Conservation (phyloP, 2,329 filamentous ascomycete species). For the Decorospora gaudefroyi region DNA sequence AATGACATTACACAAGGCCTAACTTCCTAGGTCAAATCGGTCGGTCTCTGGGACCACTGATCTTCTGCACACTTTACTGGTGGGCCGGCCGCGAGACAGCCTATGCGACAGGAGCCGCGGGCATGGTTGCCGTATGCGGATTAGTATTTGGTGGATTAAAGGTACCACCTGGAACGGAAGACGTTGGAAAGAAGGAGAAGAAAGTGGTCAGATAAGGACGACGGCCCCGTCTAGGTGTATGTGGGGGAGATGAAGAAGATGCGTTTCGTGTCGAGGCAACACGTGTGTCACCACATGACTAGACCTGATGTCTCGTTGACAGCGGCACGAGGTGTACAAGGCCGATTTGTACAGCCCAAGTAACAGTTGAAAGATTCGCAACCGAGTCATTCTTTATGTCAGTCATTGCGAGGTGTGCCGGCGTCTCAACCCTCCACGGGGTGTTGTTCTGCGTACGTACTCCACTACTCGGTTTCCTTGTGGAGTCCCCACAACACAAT, state of each 20-base stretch:
- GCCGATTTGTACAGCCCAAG: too few species aligned
- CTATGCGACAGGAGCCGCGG: constrained; percentile 77
- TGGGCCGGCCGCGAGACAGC: constrained; percentile 91
- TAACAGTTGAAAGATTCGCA: too few species aligned
- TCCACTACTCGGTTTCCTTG: too few species aligned
- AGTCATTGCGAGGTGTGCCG: background rate
- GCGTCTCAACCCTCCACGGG: too few species aligned
- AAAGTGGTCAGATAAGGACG: constrained; percentile 9
- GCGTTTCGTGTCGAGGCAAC: background rate
- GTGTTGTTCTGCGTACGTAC: too few species aligned
- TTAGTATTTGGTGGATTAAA: constrained; percentile 74
- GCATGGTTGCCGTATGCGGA: constrained; percentile 74
- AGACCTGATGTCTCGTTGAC: too few species aligned
- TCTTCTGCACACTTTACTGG: constrained; percentile 97
- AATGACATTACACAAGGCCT: too few species aligned
- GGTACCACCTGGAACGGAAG: constrained; percentile 58
- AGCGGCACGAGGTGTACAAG: too few species aligned
- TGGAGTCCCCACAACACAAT: too few species aligned
- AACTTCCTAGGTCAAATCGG: constrained; percentile 75
- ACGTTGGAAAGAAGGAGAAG: constrained; percentile 31
- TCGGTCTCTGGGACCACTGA: constrained; percentile 79
- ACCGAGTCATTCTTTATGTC: too few species aligned
- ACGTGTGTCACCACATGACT: background rate
- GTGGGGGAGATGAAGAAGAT: background rate
- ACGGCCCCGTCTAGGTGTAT: background rate